Evolutionary conservation across 2,329 filamentous ascomycete species (phyloP).

Genomic region (Xylogone sp.): DNA sequence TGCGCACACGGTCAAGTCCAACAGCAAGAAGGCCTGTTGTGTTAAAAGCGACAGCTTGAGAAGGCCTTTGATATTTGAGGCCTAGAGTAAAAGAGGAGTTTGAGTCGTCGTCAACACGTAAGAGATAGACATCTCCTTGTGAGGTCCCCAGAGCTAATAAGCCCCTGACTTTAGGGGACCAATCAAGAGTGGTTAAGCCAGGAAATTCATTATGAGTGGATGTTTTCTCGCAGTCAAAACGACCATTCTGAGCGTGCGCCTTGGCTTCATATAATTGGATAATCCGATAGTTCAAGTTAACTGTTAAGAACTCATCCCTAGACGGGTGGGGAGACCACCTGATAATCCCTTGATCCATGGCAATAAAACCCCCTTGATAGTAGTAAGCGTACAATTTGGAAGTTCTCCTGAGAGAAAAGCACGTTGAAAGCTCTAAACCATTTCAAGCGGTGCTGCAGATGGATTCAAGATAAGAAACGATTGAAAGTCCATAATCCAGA

Average conservation of each 20-base stretch:
- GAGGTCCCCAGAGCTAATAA: conserved; percentile 73
- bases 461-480: neutral
- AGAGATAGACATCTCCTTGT: conserved; percentile 69
- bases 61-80: conserved; percentile 72
- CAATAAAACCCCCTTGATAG: neutral
- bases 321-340: conserved; percentile 61
- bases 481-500: neutral
- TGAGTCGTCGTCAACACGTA: conserved; percentile 68
- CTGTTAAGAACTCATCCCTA: conserved; percentile 58
- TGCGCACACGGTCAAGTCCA: conserved; percentile 75
- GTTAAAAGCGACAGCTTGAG: conserved; percentile 79
- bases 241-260: conserved; percentile 51
- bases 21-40: conserved; percentile 69
- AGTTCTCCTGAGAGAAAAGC: neutral
- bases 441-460: neutral
- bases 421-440: neutral
- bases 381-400: neutral
- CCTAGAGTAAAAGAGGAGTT: conserved; percentile 63
- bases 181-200: conserved; percentile 60
- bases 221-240: conserved; percentile 54
- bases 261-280: conserved; percentile 61
- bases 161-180: conserved; percentile 58
- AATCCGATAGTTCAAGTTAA: conserved; percentile 60
- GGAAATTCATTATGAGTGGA: conserved; percentile 60
- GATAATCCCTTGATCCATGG: conserved; percentile 48